Conservation (phyloP, 2,329 filamentous ascomycete species). For the Bisporella sp. region DNA sequence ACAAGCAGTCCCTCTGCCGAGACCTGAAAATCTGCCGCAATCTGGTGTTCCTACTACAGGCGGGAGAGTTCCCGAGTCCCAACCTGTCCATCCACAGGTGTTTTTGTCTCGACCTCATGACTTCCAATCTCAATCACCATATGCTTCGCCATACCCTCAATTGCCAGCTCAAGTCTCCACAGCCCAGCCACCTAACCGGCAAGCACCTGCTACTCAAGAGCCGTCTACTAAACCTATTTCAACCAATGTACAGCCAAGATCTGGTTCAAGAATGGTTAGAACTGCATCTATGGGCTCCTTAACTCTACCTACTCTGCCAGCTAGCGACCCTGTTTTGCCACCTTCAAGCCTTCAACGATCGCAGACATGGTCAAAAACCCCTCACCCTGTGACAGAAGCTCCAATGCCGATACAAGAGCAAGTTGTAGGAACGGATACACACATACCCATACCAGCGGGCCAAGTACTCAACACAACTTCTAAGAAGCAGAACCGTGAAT, state of each 20-base stretch:
- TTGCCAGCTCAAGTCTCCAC: not conserved
- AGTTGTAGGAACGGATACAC: not conserved
- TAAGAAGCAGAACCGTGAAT: no score
- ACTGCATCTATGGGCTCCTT: constrained; percentile 26
- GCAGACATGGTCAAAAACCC: constrained; percentile 39
- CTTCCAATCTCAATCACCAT: not conserved
- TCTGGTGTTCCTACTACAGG: constrained; percentile 9
- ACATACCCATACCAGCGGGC: no score
- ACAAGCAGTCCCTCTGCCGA: constrained; percentile 17
- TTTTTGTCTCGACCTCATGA: not conserved
- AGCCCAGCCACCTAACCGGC: not conserved
- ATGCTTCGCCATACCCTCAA: constrained; percentile 1
- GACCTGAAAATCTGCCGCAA: constrained; percentile 8
- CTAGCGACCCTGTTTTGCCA: constrained; percentile 44
- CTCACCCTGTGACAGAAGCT: constrained; percentile 33
- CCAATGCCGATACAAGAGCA: constrained; percentile 5
- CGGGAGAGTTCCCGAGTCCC: not conserved
- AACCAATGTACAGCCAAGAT: constrained; percentile 28
- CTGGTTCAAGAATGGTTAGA: constrained; percentile 32
- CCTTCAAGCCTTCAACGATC: constrained; percentile 32
- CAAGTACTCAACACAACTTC: no score
- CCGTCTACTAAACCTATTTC: no score
- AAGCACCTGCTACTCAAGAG: not conserved
- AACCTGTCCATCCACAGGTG: not conserved
- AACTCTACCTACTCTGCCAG: constrained; percentile 31